phyloP scores from a whole-genome alignment of 2,329 filamentous ascomycete genomes.

The Onygena corvina region DNA sequence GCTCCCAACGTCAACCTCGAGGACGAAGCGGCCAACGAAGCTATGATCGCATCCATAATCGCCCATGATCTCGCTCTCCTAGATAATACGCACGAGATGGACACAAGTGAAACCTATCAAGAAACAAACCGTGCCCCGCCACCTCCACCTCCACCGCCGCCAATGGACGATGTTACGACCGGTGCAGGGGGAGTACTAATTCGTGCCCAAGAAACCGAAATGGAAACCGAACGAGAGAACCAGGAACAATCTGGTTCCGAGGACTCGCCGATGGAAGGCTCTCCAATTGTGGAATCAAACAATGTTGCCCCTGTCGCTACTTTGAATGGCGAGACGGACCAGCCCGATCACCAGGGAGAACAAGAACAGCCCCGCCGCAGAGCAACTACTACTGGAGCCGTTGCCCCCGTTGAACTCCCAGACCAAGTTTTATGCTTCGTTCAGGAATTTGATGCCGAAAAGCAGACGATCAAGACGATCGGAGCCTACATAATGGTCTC shows the following conservation, averaged over 20 bases:
- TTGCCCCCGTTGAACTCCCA: neutral
- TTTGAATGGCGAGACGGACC: neutral
- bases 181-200: neutral
- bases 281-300: slow-evolving; percentile 2
- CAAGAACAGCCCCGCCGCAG: neutral
- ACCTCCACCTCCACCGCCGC: neutral
- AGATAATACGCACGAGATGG: slow-evolving; percentile 12
- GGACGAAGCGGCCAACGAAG: slow-evolving; percentile 19
- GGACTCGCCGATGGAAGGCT: slow-evolving; percentile 5
- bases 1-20: slow-evolving; percentile 6
- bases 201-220: neutral
- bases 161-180: neutral
- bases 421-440: slow-evolving; percentile 38
- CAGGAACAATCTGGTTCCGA: neutral
- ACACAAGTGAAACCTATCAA: neutral
- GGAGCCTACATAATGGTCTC: slow-evolving; percentile 34
- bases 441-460: slow-evolving; percentile 42
- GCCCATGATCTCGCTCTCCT: slow-evolving; percentile 21
- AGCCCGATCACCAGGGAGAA: neutral
- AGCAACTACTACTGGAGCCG: too few species aligned
- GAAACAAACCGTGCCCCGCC: neutral
- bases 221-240: neutral
- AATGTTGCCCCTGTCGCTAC: neutral
- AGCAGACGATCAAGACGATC: slow-evolving; percentile 31
- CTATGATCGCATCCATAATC: slow-evolving; percentile 23